Evolutionary conservation across 208 protist species (phyloP).

Genomic region (Acanthamoeba royreba): DNA sequence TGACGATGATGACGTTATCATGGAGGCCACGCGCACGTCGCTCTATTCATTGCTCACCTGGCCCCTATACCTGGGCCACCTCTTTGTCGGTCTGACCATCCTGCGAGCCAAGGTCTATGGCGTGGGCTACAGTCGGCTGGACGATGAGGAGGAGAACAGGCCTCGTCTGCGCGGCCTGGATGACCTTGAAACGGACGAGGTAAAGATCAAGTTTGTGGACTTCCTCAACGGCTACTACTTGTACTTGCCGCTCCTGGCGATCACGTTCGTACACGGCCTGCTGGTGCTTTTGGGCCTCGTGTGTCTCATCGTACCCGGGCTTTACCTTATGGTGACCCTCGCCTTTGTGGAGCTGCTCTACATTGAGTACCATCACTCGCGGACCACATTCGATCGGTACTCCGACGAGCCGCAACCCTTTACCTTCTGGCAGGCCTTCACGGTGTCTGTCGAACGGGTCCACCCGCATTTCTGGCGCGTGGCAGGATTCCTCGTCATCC

Average conservation of each 20-base stretch:
- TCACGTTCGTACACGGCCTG: constrained; percentile 6
- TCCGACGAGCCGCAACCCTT: not conserved
- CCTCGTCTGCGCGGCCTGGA: not conserved
- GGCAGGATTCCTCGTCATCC: not conserved
- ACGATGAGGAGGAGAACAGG: not conserved
- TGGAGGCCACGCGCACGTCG: not conserved
- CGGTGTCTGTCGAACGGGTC: not conserved
- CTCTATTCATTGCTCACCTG: not conserved
- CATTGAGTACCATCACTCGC: not conserved
- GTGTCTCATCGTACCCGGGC: not conserved
- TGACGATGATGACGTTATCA: not conserved
- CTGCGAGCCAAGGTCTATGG: not conserved
- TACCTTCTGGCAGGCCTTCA: constrained; percentile 23
- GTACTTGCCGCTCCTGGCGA: not conserved
- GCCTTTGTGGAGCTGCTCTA: not conserved
- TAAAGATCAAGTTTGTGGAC: not conserved
- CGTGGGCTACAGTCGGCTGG: not conserved
- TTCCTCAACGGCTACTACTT: constrained; percentile 20
- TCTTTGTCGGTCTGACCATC: constrained; percentile 9
- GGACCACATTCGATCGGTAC: not conserved
- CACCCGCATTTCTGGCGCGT: constrained; percentile 12
- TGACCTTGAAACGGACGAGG: not conserved
- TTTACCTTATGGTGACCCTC: not conserved
- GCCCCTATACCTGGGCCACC: constrained; percentile 10
- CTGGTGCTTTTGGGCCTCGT: not conserved